Evolutionary conservation across 2,329 filamentous ascomycete genomes (phyloP).

Genomic region (Paraphoma sp.): DNA sequence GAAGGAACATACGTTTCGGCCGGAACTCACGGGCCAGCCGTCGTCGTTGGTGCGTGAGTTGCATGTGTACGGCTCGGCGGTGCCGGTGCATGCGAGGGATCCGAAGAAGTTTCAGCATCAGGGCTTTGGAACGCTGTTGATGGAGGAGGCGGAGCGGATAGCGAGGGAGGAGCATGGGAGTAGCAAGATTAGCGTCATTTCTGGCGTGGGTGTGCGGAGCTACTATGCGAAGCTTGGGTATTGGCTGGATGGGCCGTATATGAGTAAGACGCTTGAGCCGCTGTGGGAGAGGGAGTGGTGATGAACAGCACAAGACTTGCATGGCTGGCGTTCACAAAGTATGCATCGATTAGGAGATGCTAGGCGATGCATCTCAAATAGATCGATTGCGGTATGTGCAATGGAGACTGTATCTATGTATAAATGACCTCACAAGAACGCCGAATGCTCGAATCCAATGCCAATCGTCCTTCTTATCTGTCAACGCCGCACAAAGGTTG

Average conservation of each 20-base stretch:
- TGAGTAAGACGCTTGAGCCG: constrained; percentile 46
- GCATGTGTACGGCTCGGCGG: constrained; percentile 95
- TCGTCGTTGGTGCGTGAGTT: constrained; percentile 93
- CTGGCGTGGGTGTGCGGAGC: constrained; percentile 93
- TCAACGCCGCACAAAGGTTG: background rate
- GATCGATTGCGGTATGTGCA: constrained; percentile 7
- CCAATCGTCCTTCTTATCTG: background rate
- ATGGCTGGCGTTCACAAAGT: constrained; percentile 10
- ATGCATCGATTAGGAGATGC: background rate
- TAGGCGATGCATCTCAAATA: background rate
- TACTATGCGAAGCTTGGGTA: constrained; percentile 96
- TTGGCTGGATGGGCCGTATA: constrained; percentile 87
- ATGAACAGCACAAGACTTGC: constrained; percentile 5
- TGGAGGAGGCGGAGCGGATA: constrained; percentile 98
- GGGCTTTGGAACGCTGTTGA: constrained; percentile 91
- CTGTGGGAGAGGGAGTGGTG: constrained; percentile 42
- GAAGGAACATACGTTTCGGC: constrained; percentile 87
- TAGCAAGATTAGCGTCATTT: constrained; percentile 94
- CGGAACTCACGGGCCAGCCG: constrained; percentile 83
- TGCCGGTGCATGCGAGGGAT: constrained; percentile 95
- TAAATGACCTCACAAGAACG: constrained; percentile 15
- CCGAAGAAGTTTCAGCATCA: constrained; percentile 98
- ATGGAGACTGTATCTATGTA: constrained; percentile 4
- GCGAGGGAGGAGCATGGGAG: constrained; percentile 94
- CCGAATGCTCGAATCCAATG: constrained; percentile 25